Evolutionary conservation across 768 basidiomycete species (phyloP).

Genomic region (Lactarius quietus): DNA sequence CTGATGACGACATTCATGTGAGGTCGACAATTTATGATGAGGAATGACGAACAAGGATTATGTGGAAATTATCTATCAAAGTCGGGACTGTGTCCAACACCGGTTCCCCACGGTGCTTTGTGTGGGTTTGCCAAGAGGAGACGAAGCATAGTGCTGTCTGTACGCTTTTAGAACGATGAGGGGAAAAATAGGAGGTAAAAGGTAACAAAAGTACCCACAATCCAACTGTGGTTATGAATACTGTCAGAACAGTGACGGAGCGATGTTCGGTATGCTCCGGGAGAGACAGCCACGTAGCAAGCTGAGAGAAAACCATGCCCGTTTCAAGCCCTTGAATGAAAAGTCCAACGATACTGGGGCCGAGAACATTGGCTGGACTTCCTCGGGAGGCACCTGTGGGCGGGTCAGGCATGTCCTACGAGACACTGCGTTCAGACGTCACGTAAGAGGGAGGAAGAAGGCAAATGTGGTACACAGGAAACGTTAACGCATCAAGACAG

Average conservation of each 20-base stretch:
- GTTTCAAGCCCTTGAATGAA: constrained; percentile 12
- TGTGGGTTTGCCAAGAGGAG: constrained; percentile 7
- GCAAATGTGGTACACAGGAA: no score
- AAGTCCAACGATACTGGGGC: constrained; percentile 10
- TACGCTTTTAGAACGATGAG: neutral
- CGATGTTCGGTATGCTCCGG: neutral
- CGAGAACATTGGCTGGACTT: neutral
- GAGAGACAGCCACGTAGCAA: neutral
- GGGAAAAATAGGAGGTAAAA: neutral
- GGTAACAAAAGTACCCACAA: neutral
- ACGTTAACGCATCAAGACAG: no score
- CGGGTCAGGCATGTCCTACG: no score
- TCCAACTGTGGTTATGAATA: constrained; percentile 6
- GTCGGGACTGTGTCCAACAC: neutral
- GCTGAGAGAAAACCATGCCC: constrained; percentile 7
- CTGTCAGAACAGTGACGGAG: neutral
- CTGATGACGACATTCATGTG: neutral
- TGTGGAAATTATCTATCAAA: neutral
- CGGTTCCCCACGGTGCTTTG: neutral
- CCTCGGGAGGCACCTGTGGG: no score
- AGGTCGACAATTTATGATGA: neutral
- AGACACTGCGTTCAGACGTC: no score
- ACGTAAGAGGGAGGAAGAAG: no score
- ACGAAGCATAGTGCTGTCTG: constrained; percentile 3
- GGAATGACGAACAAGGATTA: neutral